Percentiles rank a stretch among this genome's conserved stretches.
These are phyloP conservation scores for Eutrema heterophyllum DNA, from an alignment of 345 rosid genomes.

Conservation along the genomic window DNA sequence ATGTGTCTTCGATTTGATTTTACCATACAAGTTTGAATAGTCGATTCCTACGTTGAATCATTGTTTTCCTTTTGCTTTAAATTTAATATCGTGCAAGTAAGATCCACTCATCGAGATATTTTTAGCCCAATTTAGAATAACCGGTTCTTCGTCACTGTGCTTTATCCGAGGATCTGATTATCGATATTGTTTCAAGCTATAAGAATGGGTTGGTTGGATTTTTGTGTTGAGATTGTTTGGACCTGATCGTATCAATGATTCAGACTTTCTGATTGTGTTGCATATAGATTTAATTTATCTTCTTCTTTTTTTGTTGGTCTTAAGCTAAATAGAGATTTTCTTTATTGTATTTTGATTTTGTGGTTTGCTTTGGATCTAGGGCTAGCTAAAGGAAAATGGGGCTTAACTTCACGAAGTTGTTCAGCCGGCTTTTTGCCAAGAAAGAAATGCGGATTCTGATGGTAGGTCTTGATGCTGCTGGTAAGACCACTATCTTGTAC, in stretches of 20 bases:
- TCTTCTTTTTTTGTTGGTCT: background rate
- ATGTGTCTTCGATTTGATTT: background rate
- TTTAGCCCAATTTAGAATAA: background rate
- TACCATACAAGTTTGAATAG: background rate
- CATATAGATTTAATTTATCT: background rate
- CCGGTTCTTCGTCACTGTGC: background rate
- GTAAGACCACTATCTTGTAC: constrained; percentile 81
- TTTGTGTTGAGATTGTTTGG: background rate
- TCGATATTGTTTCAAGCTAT: background rate
- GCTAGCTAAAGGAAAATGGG: constrained; percentile 27
- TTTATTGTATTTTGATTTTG: background rate
- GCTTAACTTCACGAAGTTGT: constrained; percentile 3
- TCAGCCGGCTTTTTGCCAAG: constrained; percentile 12
- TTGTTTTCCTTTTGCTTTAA: background rate
- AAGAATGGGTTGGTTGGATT: background rate
- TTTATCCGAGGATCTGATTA: background rate
- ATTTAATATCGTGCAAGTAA: background rate
- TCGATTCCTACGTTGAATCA: background rate
- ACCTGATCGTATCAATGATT: background rate
- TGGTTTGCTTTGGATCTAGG: constrained; percentile 6
- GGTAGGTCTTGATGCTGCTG: constrained; percentile 71
- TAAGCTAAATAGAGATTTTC: background rate
- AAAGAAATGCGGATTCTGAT: constrained; percentile 13
- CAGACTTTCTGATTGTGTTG: constrained; percentile 5
- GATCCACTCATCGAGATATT: background rate